Base-by-base conservation (phyloP, 257 asterid species). In the Salvia rosmarinus region DNA sequence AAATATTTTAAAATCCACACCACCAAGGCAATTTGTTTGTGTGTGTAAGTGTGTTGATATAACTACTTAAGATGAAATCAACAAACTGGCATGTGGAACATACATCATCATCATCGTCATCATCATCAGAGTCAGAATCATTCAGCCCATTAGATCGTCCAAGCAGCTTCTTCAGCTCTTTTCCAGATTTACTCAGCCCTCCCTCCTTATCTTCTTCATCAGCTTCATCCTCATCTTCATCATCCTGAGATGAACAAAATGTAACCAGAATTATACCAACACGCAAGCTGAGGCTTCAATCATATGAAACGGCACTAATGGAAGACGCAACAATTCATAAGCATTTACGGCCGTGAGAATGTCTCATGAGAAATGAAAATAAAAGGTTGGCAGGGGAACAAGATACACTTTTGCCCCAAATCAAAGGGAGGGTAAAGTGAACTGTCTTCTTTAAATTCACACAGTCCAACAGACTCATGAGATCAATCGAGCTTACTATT, bases 121-220 rank as follows among this genome's bases (percentile, higher is more conserved):
- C 97, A 17, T 89, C 99, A 23, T 91, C 98, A 5, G 84, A 86
- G 60, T 91, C 98, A 20, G 98, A 89, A 19, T 95, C 99, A 82
- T 88, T 74, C 68, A 89, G 71, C 67, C 98, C 99, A 81, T 88
- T 88, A 72, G 98, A 69, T 81, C 85, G 84, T 72, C 99, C 96
- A 21, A 95, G 99, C 73, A 95, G 80, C 82, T 91, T 95, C 79
- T 91, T 87, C 88, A 95, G 79, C 87, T 95, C 99, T 80, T 95
- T 95, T 3, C 99, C 99, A 47, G 99, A 95, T 85, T 89, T 91
- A 87, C 98, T 95, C 74, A 95, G 66, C 46, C 95, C 94, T 59
- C 89, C 95, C 77, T 80, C 98, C 9, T 39, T 64, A 20, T 73
- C 77, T 68, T 91, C 95, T 72, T 85, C 99, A 28, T 80, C 98